Evolutionary conservation across 2,329 filamentous ascomycete species (phyloP).

Genomic region (Paecilomyces niveus): DNA sequence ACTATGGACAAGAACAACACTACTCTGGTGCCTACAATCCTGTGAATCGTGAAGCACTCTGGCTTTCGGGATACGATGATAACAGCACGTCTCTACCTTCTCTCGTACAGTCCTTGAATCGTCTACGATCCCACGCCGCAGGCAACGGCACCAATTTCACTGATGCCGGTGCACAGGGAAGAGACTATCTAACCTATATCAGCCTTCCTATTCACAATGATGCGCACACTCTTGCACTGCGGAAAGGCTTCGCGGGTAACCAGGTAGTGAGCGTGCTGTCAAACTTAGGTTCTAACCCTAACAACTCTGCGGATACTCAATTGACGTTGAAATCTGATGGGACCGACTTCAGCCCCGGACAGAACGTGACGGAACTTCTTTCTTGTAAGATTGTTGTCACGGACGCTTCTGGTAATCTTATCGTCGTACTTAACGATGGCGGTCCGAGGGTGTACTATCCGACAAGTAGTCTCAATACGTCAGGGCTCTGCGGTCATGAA

Average conservation of each 20-base stretch:
- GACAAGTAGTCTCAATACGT: neutral
- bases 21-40: conserved; percentile 41
- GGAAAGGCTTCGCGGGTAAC: conserved; percentile 4
- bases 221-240: conserved; percentile 1
- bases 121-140: conserved; percentile 35
- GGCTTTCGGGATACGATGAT: conserved; percentile 41
- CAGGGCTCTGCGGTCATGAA: conserved; percentile 2
- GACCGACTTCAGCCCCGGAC: neutral
- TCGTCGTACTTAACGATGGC: conserved; percentile 1
- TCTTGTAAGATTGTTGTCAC: conserved; percentile 1
- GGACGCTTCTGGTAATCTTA: conserved; percentile 1
- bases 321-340: neutral
- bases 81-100: conserved; percentile 35
- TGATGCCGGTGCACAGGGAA: conserved; percentile 40
- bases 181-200: conserved; percentile 11
- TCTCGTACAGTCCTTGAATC: conserved; percentile 38
- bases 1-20: conserved; percentile 55
- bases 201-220: neutral
- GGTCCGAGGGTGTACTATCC: conserved; percentile 2
- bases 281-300: conserved; percentile 3
- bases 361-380: conserved; percentile 4
- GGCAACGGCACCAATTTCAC: conserved; percentile 29
- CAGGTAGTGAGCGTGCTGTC: conserved; percentile 4
- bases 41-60: conserved; percentile 44
- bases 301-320: neutral